Base-by-base conservation (phyloP, 2,329 filamentous ascomycete species). In the Fusarium multiceps region DNA sequence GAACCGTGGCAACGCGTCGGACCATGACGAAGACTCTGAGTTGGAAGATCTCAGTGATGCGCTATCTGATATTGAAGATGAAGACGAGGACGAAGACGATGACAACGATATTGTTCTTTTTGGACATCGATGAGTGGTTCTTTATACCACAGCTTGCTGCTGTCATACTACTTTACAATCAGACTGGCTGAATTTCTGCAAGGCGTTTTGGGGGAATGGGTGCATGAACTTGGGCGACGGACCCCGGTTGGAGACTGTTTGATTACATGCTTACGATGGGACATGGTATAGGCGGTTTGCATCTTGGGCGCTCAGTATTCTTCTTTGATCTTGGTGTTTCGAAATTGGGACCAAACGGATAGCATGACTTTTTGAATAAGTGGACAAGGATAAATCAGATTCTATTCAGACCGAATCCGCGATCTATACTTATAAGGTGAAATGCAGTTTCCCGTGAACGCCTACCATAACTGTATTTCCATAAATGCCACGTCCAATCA, bases 41-140 rank as follows among this genome's bases (percentile, higher is more conserved):
- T 82, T 84, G 6, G 84, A 84, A 23, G 75, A 76, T 14, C 81
- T 80, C 16, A 74, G 74, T 30, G 80, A 83, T 21, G 81, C 81
- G 5, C 78, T 82, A 41, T 81, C 82, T 9, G 78, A 81, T 20
- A 78, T 79, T 21, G 81, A 82, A 34, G 80, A 80, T 11, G 83
- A 84, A 18, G 85, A 85, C n/a, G 85, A 86, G 10, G 82, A 85
- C 16, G 84, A 85, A 11, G 82, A 86, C 30, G 82, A 86, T 37
- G 83, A 86, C 30, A 81, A 84, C 43, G 82, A 85, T 54, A 85
- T 88, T 55, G 73, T 82, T 45, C 78, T 87, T 21, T 79, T 86
- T 66, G 85, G 85, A 27, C 85, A 87, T 70, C 77, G 82, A 58
- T 86, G 77, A 80, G 64, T 48, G 21, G n/a, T 50, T 32, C 23